phyloP scores from a whole-genome alignment of 208 protist species.

The Trypanosoma platydactyli region DNA sequence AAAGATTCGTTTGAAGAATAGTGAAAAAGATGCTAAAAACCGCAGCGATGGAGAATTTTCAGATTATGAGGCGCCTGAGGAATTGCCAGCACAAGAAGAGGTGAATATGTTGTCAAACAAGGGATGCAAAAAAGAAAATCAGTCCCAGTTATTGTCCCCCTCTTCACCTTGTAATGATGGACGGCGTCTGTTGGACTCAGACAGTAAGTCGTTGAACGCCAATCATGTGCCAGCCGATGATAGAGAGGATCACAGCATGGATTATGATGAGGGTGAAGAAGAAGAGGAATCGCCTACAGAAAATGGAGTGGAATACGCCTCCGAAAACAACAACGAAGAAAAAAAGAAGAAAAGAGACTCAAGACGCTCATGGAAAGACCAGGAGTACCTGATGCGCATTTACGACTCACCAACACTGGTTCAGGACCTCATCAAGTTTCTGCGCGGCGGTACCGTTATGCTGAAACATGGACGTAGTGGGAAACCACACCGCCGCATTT shows the following conservation, averaged over 20 bases:
- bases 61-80: too few species aligned
- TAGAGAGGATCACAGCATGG: too few species aligned
- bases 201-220: too few species aligned
- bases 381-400: conserved; percentile 75
- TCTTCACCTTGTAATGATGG: too few species aligned
- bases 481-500: conserved; percentile 87
- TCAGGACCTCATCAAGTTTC: conserved; percentile 79
- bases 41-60: too few species aligned
- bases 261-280: not conserved
- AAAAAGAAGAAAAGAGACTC: conserved; percentile 30
- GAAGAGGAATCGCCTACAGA: not conserved
- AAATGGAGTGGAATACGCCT: not conserved
- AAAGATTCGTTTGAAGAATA: not conserved
- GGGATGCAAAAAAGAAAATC: too few species aligned
- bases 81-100: too few species aligned
- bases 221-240: too few species aligned
- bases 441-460: conserved; percentile 81
- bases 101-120: too few species aligned
- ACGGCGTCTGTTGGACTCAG: too few species aligned
- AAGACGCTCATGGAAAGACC: conserved; percentile 30
- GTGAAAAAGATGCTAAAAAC: not conserved
- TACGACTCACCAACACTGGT: conserved; percentile 89
- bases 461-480: conserved; percentile 91
- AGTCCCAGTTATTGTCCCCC: too few species aligned
- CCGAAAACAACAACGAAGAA: not conserved